These are phyloP conservation scores for Musa beccarii DNA, from an alignment of 176 grass and related monocot genomes.

Conservation along the genomic window DNA sequence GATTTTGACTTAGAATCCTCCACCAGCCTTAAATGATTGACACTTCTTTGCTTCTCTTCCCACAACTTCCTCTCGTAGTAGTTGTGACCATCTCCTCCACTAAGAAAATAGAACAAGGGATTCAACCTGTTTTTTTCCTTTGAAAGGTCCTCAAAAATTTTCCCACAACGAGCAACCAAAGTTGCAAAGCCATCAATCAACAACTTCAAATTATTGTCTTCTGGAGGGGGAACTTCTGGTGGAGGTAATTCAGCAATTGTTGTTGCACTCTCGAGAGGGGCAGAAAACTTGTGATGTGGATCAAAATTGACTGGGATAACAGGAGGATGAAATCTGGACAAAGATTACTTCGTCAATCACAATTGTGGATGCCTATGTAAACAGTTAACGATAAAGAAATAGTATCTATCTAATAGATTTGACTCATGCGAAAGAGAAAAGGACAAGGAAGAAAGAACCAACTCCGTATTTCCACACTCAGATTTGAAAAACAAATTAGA, in stretches of 20 bases:
- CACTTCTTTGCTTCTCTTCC: slow-evolving; percentile 68
- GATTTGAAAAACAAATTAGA: not conserved
- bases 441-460: not conserved
- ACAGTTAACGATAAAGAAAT: not conserved
- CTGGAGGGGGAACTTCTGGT: slow-evolving; percentile 62
- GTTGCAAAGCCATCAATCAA: slow-evolving; percentile 76
- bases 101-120: slow-evolving; percentile 69
- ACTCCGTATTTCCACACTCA: not conserved
- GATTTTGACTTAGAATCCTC: slow-evolving; percentile 35
- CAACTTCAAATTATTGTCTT: slow-evolving; percentile 59
- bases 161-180: slow-evolving; percentile 84
- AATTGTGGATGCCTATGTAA: not conserved
- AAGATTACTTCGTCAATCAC: slow-evolving; percentile 8
- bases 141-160: slow-evolving; percentile 92
- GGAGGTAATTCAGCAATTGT: slow-evolving; percentile 50
- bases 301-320: slow-evolving; percentile 70
- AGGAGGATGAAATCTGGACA: slow-evolving; percentile 71
- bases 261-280: slow-evolving; percentile 32
- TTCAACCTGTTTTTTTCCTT: slow-evolving; percentile 77
- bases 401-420: not conserved
- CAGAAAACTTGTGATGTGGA: slow-evolving; percentile 60
- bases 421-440: not conserved
- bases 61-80: slow-evolving; percentile 84
- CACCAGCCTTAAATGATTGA: slow-evolving; percentile 30
- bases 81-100: slow-evolving; percentile 62